A percentile compares a stretch with the other conserved stretches of the same genome.
Evolutionary conservation across 1,284 basidiomycete genomes (phyloP).

Genomic region (Irpex sp.): DNA sequence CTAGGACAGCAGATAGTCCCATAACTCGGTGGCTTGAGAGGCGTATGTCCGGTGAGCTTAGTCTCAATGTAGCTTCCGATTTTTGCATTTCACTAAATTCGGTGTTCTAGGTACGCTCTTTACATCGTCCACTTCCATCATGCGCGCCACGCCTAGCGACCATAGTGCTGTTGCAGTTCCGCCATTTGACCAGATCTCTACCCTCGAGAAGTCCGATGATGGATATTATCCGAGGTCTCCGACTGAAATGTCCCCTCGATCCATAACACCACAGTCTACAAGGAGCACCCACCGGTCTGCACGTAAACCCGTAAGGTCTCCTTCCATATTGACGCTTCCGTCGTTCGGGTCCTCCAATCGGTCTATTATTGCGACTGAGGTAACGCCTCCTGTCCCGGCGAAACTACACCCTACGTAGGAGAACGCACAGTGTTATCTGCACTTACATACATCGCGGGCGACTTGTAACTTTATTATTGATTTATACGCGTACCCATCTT

Average conservation of each 20-base stretch:
- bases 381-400: background rate
- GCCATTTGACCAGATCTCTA: slow-evolving; percentile 12
- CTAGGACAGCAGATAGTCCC: slow-evolving; percentile 15
- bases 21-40: slow-evolving; percentile 21
- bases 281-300: background rate
- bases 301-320: background rate
- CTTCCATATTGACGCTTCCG: background rate
- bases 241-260: background rate
- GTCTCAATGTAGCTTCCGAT: background rate
- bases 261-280: background rate
- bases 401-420: background rate
- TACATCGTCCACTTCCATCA: slow-evolving; percentile 39
- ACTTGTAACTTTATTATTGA: background rate
- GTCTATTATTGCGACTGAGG: background rate
- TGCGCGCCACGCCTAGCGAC: slow-evolving; percentile 32
- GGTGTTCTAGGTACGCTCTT: slow-evolving; percentile 25
- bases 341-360: background rate
- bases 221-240: background rate
- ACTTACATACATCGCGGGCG: background rate
- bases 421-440: background rate
- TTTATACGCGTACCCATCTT: background rate
- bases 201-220: slow-evolving; percentile 2
- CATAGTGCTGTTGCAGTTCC: slow-evolving; percentile 11
- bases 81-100: background rate
- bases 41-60: slow-evolving; percentile 10